Evolutionary conservation across 257 asterid species (phyloP), one percentile per base, ranked within the genome.

Genomic region (Solanum phureja): DNA sequence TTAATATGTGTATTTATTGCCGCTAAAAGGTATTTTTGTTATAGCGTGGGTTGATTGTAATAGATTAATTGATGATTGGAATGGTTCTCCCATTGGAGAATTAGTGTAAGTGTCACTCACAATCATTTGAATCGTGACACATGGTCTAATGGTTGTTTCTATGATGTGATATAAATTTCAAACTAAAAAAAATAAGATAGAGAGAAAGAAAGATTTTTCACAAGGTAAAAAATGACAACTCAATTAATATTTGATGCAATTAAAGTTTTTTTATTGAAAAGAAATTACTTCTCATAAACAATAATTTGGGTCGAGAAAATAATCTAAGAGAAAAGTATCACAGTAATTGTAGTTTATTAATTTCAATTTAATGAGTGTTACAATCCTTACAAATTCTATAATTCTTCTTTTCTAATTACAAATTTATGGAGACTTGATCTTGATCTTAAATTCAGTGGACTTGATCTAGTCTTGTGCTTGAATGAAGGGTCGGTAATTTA

Each of bases 1-100:
- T 49, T 49, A 14, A 49, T 49, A 0, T 49, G 21, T 14, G 6
- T 49, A 49, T 49, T 14, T 49, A 14, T 49, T 14, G 3, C 8
- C 7, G 0, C 3, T 49, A 49, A 49, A 49, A 49, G 0, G 0
- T 49, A 14, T 14, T 49, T 49, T 49, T 49, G 3, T 49, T 49
- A 14, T 5, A 49, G 21, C 21, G 3, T 23, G 12, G 1, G 1
- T n/a, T n/a, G 71, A 4, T 23, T 10, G 2, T 0, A 62, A 2
- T 62, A 11, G 3, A 1, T 62, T 62, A 62, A n/a, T 24, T n/a
- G 71, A 62, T n/a, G 31, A 1, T 9, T 9, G 13, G 3, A 62
- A 62, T 62, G 69, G 5, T 23, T 60, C 29, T 60, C 3, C 3
- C 29, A 23, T 10, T 4, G 1, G 14, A 21, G 68, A 1, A 2